Evolutionary conservation across 208 protist species (phyloP), one percentile per base, ranked within the genome.

Genomic region (Crithidia expoeki): DNA sequence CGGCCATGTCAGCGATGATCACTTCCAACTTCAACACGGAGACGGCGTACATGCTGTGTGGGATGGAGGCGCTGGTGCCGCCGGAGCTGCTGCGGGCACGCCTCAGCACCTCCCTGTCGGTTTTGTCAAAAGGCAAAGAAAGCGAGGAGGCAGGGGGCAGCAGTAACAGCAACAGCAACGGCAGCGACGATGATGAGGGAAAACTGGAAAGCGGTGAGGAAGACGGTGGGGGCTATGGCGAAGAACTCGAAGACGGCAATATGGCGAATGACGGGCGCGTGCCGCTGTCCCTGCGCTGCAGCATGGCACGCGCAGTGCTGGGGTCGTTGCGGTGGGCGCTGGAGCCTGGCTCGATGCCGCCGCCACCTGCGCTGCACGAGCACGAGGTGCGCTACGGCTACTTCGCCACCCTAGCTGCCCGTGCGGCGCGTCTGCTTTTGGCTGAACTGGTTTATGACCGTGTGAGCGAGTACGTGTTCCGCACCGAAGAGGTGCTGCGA

Each of bases 251-350:
- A 23, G 33, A 38, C 7, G n/a, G 4, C 2, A 34, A 12, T 4
- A 23, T 5, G 23, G 11, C 57, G 2, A 17, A 44, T 14, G 60
- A 56, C 0, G 60, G 51, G 14, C 25, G 17, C 23, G 46, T 59
- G 21, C 25, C 74, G 28, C 27, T 9, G 53, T 42, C 67, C 34
- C 49, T 49, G 53, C 81, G 84, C 49, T 66, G 68, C 25, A 60
- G 63, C 32, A 68, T 88, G 32, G 74, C 74, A 11, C 84, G 87
- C 9, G 86, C 77, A 27, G 47, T 93, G 16, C 79, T 95, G 14
- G 90, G 90, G n/a, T 68, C 76, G 23, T 73, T 95, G 49, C 89
- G 89, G 21, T 94, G 89, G 86, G 65, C 89, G 5, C 19, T 89
- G 30, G 80, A 88, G 51, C 78, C 80, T 16, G 76, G 83, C 30